Evolutionary conservation across 2,329 filamentous ascomycete genomes (phyloP).

Genomic region (Drechslerella coelobrocha): DNA sequence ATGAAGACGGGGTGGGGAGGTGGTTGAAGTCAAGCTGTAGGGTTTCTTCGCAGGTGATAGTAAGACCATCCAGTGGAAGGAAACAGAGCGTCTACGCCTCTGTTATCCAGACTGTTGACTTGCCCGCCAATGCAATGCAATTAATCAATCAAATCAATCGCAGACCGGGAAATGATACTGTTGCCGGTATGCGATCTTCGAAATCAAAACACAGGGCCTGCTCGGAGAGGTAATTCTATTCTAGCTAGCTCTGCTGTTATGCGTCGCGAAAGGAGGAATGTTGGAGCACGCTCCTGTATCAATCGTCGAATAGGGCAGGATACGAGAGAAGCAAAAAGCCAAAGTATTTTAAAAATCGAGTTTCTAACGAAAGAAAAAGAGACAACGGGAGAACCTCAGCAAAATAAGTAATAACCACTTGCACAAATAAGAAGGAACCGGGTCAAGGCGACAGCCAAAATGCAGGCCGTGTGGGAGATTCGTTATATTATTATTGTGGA

Average conservation of each 20-base stretch:
- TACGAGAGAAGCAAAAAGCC: constrained; percentile 33
- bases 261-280: constrained; percentile 44
- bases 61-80: constrained; percentile 4
- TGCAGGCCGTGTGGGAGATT: constrained; percentile 46
- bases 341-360: constrained; percentile 30
- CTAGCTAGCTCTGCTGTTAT: constrained; percentile 38
- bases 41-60: constrained; percentile 1
- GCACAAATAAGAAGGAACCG: constrained; percentile 4
- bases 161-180: background rate
- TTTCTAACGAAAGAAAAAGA: constrained; percentile 14
- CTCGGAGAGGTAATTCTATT: constrained; percentile 34
- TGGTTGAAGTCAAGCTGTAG: background rate
- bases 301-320: constrained; percentile 32
- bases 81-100: constrained; percentile 4
- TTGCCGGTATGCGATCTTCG: constrained; percentile 1
- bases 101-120: too few relatives aligned
- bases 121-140: too few relatives aligned
- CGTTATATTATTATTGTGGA: constrained; percentile 45
- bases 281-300: constrained; percentile 41
- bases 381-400: constrained; percentile 29
- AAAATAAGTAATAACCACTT: constrained; percentile 37
- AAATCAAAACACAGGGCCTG: constrained; percentile 5
- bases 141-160: background rate
- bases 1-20: constrained; percentile 16
- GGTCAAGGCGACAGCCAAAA: constrained; percentile 45